Evolutionary conservation across 805 yeast genomes (phyloP).

Genomic region (Yarrowia bubula): DNA sequence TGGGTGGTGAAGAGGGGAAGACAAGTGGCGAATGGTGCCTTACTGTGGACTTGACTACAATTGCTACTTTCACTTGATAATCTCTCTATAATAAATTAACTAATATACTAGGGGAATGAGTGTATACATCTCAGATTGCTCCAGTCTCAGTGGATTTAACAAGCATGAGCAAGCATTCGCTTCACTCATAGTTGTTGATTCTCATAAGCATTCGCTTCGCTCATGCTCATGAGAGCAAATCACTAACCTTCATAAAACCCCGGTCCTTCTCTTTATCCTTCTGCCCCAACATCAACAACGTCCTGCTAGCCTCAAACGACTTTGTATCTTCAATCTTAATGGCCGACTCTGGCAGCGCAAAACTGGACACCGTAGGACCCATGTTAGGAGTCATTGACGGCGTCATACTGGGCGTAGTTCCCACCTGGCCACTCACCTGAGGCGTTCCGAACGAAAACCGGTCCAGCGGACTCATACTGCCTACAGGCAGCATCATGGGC

Average conservation of each 20-base stretch:
- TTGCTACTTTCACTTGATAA: too few relatives aligned
- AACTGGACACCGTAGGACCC: background rate
- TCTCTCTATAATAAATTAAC: slow-evolving; percentile 12
- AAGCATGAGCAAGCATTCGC: too few relatives aligned
- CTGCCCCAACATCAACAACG: slow-evolving; percentile 19
- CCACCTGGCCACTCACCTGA: slow-evolving; percentile 2
- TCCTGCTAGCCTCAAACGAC: slow-evolving; percentile 21
- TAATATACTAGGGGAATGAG: background rate
- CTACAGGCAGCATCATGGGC: slow-evolving; percentile 13
- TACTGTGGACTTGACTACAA: too few relatives aligned
- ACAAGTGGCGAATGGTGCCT: too few relatives aligned
- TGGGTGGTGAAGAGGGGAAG: too few relatives aligned
- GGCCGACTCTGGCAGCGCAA: slow-evolving; percentile 11
- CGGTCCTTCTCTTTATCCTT: slow-evolving; percentile 23
- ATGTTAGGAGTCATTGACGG: slow-evolving; percentile 7
- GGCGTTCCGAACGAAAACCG: slow-evolving; percentile 9
- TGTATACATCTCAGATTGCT: too few relatives aligned
- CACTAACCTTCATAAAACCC: slow-evolving; percentile 10
- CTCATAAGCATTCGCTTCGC: background rate
- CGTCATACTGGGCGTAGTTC: background rate
- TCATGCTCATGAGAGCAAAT: background rate
- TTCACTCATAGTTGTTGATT: too few relatives aligned
- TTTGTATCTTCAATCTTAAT: slow-evolving; percentile 21
- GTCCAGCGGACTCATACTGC: slow-evolving; percentile 2
- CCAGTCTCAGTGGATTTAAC: too few relatives aligned